Evolutionary conservation across 179 eudicot genomes (phyloP), one percentile per base, ranked within the genome.

Genomic region (Patellifolia procumbens): DNA sequence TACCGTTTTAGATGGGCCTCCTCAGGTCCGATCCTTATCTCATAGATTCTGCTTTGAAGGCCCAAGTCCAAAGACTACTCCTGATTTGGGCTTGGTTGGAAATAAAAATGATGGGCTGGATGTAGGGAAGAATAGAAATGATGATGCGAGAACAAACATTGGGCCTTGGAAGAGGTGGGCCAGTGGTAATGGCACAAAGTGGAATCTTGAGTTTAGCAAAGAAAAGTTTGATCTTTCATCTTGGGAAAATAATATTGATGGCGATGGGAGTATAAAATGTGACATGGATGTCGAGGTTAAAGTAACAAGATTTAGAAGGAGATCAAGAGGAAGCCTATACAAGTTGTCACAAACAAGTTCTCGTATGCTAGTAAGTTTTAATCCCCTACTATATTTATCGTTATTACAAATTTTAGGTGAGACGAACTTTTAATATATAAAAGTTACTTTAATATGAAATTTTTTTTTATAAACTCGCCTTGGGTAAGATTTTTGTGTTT

Each of bases 1-100:
- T 4, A 79, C 79, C 3, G 79, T 82, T 49, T 65, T 82, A 56
- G 59, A 79, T 51, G 85, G 77, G 82, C 85, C 82, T 75, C 64
- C 39, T 6, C 1, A 42, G 52, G 79, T 48, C 73, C 76, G 79
- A 43, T 70, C 82, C 12, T 45, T 78, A 56, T 82, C 82, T 35
- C 74, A 78, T 56, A 60, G 70, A 71, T 73, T 79, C 24, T 48
- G 46, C 20, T 74, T 74, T 58, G 76, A 49, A 32, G 72, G 72
- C 29, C 43, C 31, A 46, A 69, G 76, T 63, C 77, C 73, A 46
- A 70, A 46, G 3, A 37, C 15, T 24, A 11, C 17, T n/a, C 20
- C 29, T 49, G 63, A 35, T 16, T 46, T 75, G 85, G 79, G 74
- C 63, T 19, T 49, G 1, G 24, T 29, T 34, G 11, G n/a, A 19